Base-by-base conservation (phyloP, 768 basidiomycete species). In the Lenzites betulinus region DNA sequence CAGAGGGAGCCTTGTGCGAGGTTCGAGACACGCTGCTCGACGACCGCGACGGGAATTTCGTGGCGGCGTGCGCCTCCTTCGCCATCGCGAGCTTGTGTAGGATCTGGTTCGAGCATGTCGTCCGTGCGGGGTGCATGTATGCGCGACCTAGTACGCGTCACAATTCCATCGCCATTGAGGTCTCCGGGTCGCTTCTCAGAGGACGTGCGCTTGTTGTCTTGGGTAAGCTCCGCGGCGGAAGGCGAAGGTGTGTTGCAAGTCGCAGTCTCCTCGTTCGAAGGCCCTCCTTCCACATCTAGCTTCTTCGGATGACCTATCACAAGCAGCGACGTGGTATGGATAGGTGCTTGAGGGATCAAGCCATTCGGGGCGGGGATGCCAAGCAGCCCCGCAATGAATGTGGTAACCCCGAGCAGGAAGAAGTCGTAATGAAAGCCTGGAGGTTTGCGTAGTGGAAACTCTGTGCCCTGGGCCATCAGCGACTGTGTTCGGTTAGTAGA, bases 21-120 rank as follows among this genome's bases (percentile, higher is more conserved):
- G 70, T 97, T 95, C 8, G 93, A 95, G 12, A 93, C 85, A n/a
- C 95, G 82, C 74, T 97, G 95, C 70, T 98, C 95, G 4, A 97
- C 90, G 1, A 97, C 90, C 0, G 83, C 83, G 8, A 91, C 64
- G 1, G 89, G 87, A 0, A 85, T 78, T 67, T 89, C 86, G 44
- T 67, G 74, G 33, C 65, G 63, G 18, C 70, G 61, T 51, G 47
- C 67, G 42, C 62, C 67, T 15, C 50, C 64, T 25, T 67, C 67
- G 1, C 70, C 70, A 25, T 69, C 69, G 6, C 62, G 57, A 8
- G 64, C 55, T 26, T 60, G 66, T 0, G 70, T 69, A 3, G 51
- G 68, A 9, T 72, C 70, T 44, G 74, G 66, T 59, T 70, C 71
- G 16, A 66, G 64, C 39, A 63, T 7, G 67, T 73, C 46, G 39